A percentile compares a stretch with the other conserved stretches of the same genome.
Evolutionary conservation across 2,329 filamentous ascomycete genomes (phyloP).

Genomic region (Chaetoscypha palmicola): DNA sequence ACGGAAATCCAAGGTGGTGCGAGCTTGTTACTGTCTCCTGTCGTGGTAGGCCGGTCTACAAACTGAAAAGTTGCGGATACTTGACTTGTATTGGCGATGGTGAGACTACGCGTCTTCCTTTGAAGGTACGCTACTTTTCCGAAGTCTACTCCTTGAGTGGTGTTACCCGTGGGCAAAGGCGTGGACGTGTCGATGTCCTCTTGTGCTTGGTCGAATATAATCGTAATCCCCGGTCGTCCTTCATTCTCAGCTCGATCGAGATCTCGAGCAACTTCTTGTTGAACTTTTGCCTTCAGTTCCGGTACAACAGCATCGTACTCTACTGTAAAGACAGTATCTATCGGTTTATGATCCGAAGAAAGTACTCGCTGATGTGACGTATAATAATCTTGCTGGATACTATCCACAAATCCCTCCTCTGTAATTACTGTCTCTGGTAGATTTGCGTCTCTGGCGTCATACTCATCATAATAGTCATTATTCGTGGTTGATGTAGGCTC

Average conservation of each 20-base stretch:
- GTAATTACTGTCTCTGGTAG: conserved; percentile 45
- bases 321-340: conserved; percentile 75
- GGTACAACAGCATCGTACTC: conserved; percentile 83
- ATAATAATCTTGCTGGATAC: conserved; percentile 59
- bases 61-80: conserved; percentile 76
- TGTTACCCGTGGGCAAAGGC: conserved; percentile 27
- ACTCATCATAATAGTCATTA: conserved; percentile 43
- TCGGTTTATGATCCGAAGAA: conserved; percentile 92
- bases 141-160: conserved; percentile 61
- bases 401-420: conserved; percentile 50
- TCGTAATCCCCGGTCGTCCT: conserved; percentile 70
- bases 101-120: conserved; percentile 59
- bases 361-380: conserved; percentile 81
- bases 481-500: conserved; percentile 31
- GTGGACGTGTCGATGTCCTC: conserved; percentile 26
- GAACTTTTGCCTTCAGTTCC: conserved; percentile 73
- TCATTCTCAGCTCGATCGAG: conserved; percentile 91
- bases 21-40: conserved; percentile 36
- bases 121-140: conserved; percentile 66
- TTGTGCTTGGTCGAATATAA: conserved; percentile 65
- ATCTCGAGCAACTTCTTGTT: conserved; percentile 80
- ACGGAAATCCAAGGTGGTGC: conserved; percentile 65
- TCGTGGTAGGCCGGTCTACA: conserved; percentile 64
- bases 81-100: conserved; percentile 85
- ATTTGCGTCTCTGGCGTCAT: conserved; percentile 35